phyloP scores from a whole-genome alignment of 2,329 filamentous ascomycete genomes.

The Fusarium sp. region DNA sequence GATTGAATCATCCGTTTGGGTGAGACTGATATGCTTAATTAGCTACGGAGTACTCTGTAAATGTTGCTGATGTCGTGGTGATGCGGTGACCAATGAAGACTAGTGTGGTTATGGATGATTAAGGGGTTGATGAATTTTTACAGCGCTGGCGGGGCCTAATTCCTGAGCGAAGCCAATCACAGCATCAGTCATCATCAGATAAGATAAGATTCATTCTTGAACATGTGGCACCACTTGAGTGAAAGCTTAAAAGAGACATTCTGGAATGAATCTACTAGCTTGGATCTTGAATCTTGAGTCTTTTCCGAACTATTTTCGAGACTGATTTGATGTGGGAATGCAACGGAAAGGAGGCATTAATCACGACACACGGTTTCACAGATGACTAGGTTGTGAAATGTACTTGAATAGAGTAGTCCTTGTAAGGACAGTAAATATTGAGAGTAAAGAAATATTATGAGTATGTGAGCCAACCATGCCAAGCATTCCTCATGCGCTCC shows the following conservation, averaged over 20 bases:
- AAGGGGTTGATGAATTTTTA: constrained; percentile 32
- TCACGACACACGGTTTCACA: too few species aligned
- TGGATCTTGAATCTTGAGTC: too few species aligned
- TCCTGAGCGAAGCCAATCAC: neutral
- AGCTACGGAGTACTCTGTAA: too few species aligned
- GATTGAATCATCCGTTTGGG: fast-evolving
- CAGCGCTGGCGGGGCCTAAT: constrained; percentile 1
- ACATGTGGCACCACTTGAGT: neutral
- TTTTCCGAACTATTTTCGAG: too few species aligned
- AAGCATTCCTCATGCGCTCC: constrained; percentile 44
- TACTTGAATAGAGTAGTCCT: too few species aligned
- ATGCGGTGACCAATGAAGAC: constrained; percentile 29
- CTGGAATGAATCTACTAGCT: too few species aligned
- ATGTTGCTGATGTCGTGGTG: constrained; percentile 5
- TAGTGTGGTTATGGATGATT: constrained; percentile 12
- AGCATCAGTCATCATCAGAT: neutral
- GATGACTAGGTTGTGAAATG: too few species aligned
- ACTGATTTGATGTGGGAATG: too few species aligned
- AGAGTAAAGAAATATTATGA: constrained; percentile 21
- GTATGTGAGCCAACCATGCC: constrained; percentile 45
- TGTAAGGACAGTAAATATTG: neutral
- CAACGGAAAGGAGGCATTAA: too few species aligned
- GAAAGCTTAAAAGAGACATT: neutral
- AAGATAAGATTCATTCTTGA: constrained; percentile 13
- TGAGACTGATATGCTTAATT: neutral